These are phyloP conservation scores for Phylloporus sp. DNA, from an alignment of 1,284 basidiomycete genomes.

Conservation along the genomic window DNA sequence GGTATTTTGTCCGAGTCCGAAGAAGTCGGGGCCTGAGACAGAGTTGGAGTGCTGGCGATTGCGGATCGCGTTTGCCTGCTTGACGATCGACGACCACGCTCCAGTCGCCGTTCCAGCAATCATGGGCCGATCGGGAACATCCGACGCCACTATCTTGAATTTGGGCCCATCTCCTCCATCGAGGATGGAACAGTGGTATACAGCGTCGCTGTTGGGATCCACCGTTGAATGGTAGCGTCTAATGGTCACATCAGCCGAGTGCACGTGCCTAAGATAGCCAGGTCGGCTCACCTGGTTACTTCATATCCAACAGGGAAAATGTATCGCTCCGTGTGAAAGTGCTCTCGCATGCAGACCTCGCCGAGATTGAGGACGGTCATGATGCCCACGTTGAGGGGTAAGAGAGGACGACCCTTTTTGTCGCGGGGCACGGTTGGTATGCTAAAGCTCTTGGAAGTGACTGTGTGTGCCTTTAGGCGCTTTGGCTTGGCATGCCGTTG, in stretches of 20 bases:
- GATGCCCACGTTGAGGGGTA: conserved; percentile 79
- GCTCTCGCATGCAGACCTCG: conserved; percentile 75
- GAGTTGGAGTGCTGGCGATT: conserved; percentile 81
- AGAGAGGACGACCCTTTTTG: conserved; percentile 62
- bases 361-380: conserved; percentile 78
- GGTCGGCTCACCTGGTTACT: conserved; percentile 62
- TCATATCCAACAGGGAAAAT: conserved; percentile 86
- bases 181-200: conserved; percentile 80
- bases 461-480: conserved; percentile 75
- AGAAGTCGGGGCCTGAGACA: conserved; percentile 84
- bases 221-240: conserved; percentile 79
- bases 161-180: conserved; percentile 82
- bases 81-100: conserved; percentile 80
- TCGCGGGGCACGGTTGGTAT: conserved; percentile 79
- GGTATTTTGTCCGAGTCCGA: conserved; percentile 80
- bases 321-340: conserved; percentile 83
- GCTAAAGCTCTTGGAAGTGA: conserved; percentile 71
- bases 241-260: conserved; percentile 16
- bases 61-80: conserved; percentile 75
- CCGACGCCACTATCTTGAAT: conserved; percentile 76
- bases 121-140: conserved; percentile 67
- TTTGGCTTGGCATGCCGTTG: conserved; percentile 66
- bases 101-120: conserved; percentile 83
- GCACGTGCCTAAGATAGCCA: not conserved
- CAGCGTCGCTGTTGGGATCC: conserved; percentile 64